Base-by-base conservation (phyloP, 768 basidiomycete species). In the Cubamyces sp. region DNA sequence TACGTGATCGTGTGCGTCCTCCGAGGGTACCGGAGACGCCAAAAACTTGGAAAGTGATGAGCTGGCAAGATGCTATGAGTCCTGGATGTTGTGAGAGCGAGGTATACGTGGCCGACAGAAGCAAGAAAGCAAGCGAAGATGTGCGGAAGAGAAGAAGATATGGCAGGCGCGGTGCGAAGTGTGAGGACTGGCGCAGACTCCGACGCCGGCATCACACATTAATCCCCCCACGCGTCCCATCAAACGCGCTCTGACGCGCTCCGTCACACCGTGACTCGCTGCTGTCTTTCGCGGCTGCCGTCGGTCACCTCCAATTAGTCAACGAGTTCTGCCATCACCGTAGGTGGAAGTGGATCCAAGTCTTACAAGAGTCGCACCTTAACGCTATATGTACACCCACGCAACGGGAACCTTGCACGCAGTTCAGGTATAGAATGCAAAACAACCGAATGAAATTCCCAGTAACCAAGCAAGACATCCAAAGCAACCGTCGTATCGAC, bases 181-280 rank as follows among this genome's bases (percentile, higher is more conserved):
- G 46, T 49, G 41, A 59, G 49, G 25, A 19, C 54, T 30, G 34
- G 23, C 21, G 46, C 30, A 23, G 48, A 49, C 7, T 49, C 48
- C 48, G 37, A 49, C 41, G 37, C 18, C 39, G 48, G 37, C 28
- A 50, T 59, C 48, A 43, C 48, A 3, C n/a, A n/a, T n/a, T n/a
- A 37, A 18, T 48, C 21, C 41, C 49, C 43, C 50, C 43, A 19
- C 57, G 56, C 62, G 62, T 34, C 34, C 34, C 48, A 57, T 50
- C 62, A 55, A 40, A 54, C 62, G 62, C 62, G 52, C 57, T 47
- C 42, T 34, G 50, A 64, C 62, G 63, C 63, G 64, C 57, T 56
- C 54, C 1, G 64, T 64, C 64, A 64, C 64, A 41, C 54, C 45
- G 54, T 51, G 62, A 54, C 62, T 11, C 43, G 9, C 12, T 40